Conservation (phyloP, 1,139 yeast genomes). For the Eremothecium gossypii region DNA sequence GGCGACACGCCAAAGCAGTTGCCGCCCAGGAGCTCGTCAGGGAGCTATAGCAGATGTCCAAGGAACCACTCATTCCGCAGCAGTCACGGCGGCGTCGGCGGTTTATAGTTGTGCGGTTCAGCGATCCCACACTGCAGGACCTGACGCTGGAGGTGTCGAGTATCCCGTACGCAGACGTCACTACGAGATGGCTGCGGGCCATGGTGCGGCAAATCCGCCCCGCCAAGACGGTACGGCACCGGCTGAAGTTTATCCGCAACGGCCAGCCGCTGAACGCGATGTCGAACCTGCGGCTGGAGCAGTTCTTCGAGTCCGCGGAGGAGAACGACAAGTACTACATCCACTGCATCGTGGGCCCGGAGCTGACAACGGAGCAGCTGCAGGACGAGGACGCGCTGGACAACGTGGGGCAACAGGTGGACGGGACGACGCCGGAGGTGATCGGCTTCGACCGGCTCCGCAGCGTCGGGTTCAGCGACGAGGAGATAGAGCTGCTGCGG, state of each 20-base stretch:
- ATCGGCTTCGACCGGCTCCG: slow-evolving; percentile 80
- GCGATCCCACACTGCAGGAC: slow-evolving; percentile 39
- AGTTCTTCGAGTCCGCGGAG: slow-evolving; percentile 14
- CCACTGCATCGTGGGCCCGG: slow-evolving; percentile 78
- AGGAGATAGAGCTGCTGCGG: slow-evolving; percentile 64
- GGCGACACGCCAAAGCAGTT: background rate
- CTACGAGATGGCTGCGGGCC: slow-evolving; percentile 37
- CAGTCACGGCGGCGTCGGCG: slow-evolving; percentile 9
- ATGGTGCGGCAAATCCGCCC: slow-evolving; percentile 35
- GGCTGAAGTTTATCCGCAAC: slow-evolving; percentile 63
- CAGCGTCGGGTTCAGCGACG: slow-evolving; percentile 72
- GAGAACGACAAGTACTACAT: slow-evolving; percentile 39
- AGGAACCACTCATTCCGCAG: slow-evolving; percentile 7
- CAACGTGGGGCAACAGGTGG: slow-evolving; percentile 25
- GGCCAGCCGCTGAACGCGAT: slow-evolving; percentile 62
- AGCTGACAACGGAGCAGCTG: slow-evolving; percentile 48
- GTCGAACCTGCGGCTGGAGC: slow-evolving; percentile 40
- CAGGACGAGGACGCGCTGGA: slow-evolving; percentile 56
- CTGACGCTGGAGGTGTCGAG: slow-evolving; percentile 34
- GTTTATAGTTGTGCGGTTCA: slow-evolving; percentile 42
- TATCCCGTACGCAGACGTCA: slow-evolving; percentile 29
- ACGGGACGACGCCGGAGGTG: slow-evolving; percentile 55
- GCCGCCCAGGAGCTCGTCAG: background rate
- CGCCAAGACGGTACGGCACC: slow-evolving; percentile 35
- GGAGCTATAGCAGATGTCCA: slow-evolving; percentile 6